These are phyloP conservation scores for Tremella mesenterica DNA, from an alignment of 768 basidiomycete genomes.

Conservation along the genomic window DNA sequence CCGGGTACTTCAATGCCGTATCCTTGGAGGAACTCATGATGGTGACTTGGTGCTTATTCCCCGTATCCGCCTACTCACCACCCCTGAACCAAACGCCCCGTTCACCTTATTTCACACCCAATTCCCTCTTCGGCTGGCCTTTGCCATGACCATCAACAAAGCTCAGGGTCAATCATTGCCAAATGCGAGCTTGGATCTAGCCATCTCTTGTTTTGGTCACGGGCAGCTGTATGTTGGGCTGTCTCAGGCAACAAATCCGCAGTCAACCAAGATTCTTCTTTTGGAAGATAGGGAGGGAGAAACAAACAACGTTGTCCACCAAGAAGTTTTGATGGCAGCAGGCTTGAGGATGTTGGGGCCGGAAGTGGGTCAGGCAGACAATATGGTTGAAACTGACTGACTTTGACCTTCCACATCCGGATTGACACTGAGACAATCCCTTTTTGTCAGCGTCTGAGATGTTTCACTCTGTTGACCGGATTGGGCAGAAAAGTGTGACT, in stretches of 20 bases:
- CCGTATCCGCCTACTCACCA: not conserved
- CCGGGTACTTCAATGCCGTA: slow-evolving; percentile 38
- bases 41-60: not conserved
- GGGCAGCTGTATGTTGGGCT: slow-evolving; percentile 41
- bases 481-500: too few species aligned
- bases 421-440: too few species aligned
- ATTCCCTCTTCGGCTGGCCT: slow-evolving; percentile 49
- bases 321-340: slow-evolving; percentile 31
- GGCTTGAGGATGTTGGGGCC: too few species aligned
- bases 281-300: slow-evolving; percentile 4
- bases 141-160: slow-evolving; percentile 52
- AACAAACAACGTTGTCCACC: slow-evolving; percentile 41
- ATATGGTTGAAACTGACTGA: too few species aligned
- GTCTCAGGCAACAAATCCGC: slow-evolving; percentile 43
- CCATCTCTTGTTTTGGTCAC: slow-evolving; percentile 12
- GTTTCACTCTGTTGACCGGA: too few species aligned
- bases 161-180: slow-evolving; percentile 51
- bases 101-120: slow-evolving; percentile 40
- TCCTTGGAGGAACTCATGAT: not conserved
- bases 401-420: too few species aligned
- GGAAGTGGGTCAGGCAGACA: too few species aligned
- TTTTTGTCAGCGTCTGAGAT: too few species aligned
- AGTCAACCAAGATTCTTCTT: slow-evolving; percentile 39
- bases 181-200: slow-evolving; percentile 48
- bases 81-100: slow-evolving; percentile 3